These are phyloP conservation scores for Boletales sp. DNA, from an alignment of 768 basidiomycete species.

Conservation along the genomic window DNA sequence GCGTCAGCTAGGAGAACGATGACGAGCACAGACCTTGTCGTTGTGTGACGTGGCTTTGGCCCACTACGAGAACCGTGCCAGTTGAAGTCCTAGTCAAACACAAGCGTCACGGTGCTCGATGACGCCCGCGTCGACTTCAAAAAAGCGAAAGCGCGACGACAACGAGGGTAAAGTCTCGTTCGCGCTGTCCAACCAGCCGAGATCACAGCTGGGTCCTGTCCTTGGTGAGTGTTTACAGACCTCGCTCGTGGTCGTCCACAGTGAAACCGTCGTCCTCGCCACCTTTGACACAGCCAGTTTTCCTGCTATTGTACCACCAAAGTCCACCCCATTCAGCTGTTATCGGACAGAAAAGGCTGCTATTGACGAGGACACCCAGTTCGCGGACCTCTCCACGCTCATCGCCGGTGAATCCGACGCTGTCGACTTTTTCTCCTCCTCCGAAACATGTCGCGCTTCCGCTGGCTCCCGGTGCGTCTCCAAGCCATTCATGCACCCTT, in stretches of 20 bases:
- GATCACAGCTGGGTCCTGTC: slow-evolving; percentile 44
- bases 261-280: slow-evolving; percentile 6
- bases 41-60: not conserved
- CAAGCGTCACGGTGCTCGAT: slow-evolving; percentile 19
- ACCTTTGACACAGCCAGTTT: slow-evolving; percentile 47
- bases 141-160: slow-evolving; percentile 49
- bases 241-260: slow-evolving; percentile 26
- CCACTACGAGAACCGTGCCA: too few species aligned
- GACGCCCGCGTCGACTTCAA: slow-evolving; percentile 27
- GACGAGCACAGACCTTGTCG: slow-evolving; percentile 19
- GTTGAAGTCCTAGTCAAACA: slow-evolving; percentile 5
- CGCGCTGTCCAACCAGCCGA: slow-evolving; percentile 33
- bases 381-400: slow-evolving; percentile 34
- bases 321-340: slow-evolving; percentile 57
- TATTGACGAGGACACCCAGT: slow-evolving; percentile 25
- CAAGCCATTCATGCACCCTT: not conserved
- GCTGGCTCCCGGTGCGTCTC: slow-evolving; percentile 64
- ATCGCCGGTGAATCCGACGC: slow-evolving; percentile 82
- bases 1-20: slow-evolving; percentile 8
- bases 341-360: slow-evolving; percentile 42
- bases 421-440: slow-evolving; percentile 75
- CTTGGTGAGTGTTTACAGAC: slow-evolving; percentile 39
- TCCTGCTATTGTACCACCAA: slow-evolving; percentile 58
- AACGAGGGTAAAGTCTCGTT: slow-evolving; percentile 36
- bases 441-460: slow-evolving; percentile 47